These are phyloP conservation scores for Boletus rufocinnamomeus DNA, from an alignment of 768 basidiomycete species.

Conservation along the genomic window DNA sequence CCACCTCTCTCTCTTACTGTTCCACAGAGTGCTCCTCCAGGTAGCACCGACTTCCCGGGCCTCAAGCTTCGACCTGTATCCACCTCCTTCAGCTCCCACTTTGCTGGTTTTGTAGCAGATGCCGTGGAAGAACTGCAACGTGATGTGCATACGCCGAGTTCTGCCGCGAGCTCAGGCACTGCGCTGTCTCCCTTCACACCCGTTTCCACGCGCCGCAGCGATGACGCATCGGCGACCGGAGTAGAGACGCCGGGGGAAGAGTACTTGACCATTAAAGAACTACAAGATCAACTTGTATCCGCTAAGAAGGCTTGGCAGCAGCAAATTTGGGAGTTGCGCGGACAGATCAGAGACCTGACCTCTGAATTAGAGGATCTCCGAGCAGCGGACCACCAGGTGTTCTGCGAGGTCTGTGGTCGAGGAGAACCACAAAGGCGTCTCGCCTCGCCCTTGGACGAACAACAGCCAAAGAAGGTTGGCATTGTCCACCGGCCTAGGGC, in stretches of 20 bases:
- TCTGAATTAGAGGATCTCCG: slow-evolving; percentile 64
- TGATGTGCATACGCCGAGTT: slow-evolving; percentile 54
- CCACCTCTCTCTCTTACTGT: slow-evolving; percentile 19
- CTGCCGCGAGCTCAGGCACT: slow-evolving; percentile 42
- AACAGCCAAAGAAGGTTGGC: slow-evolving; percentile 33
- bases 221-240: slow-evolving; percentile 32
- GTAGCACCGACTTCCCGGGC: slow-evolving; percentile 60
- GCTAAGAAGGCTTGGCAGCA: slow-evolving; percentile 68
- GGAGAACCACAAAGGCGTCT: slow-evolving; percentile 32
- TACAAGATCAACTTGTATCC: slow-evolving; percentile 62
- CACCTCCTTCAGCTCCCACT: slow-evolving; percentile 70
- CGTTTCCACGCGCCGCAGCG: slow-evolving; percentile 35
- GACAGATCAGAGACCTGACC: slow-evolving; percentile 70
- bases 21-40: slow-evolving; percentile 68
- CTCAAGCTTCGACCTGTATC: slow-evolving; percentile 77
- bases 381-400: slow-evolving; percentile 40
- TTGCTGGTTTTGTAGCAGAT: slow-evolving; percentile 46
- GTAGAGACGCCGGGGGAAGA: slow-evolving; percentile 42
- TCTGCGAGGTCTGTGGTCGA: slow-evolving; percentile 65
- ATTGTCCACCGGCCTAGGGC: slow-evolving; percentile 66
- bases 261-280: slow-evolving; percentile 46
- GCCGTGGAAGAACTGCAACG: slow-evolving; percentile 33
- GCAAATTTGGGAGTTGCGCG: slow-evolving; percentile 75
- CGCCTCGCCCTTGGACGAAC: slow-evolving; percentile 16
- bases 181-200: slow-evolving; percentile 52